Base-by-base conservation (phyloP, 2,329 filamentous ascomycete genomes). In the Dothistroma septosporum region DNA sequence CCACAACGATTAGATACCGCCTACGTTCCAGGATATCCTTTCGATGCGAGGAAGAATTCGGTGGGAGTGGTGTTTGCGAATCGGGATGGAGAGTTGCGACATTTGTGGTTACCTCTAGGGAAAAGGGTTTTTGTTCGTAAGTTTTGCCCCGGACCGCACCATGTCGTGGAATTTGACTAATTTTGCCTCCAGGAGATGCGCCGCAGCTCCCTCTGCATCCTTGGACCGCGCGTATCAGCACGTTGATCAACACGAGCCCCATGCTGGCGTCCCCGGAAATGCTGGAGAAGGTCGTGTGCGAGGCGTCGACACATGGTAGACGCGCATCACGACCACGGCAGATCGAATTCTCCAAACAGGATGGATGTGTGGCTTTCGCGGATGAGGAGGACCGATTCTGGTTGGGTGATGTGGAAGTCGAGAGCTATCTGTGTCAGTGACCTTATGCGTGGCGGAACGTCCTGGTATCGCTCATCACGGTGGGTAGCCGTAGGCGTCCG, bases 321-420 rank as follows among this genome's bases (percentile, higher is more conserved):
- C 47, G 49, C n/a, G 24, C 33, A 19, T 52, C 44, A 19, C 44
- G 57, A 41, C 52, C 58, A 41, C 48, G 48, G 57, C 63, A 62
- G 22, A 33, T 60, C 44, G 67, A 65, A 61, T 75, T 77, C 55
- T 67, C 67, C 53, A 59, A 66, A 9, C 60, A 53, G 21, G 75
- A 77, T 55, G 72, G 69, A 7, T 49, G 67, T 32, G 70, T 77
- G 16, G 64, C 63, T 4, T 70, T 78, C 53, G 68, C 71, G 21
- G 61, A 67, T 35, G 53, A 62, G 11, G 55, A 61, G 0, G 70
- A 56, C 19, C 41, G 44, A 65, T 74, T 72, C 48, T 69, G 68
- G 66, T 21, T 77, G 19, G 68, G 63, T 24, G 73, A 68, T 7
- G 68, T 68, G 62, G 69, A 72, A 58, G 70, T 78, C 19, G 68